Base-by-base conservation (phyloP, 2,329 filamentous ascomycete species). In the Westerdykella ornata region DNA sequence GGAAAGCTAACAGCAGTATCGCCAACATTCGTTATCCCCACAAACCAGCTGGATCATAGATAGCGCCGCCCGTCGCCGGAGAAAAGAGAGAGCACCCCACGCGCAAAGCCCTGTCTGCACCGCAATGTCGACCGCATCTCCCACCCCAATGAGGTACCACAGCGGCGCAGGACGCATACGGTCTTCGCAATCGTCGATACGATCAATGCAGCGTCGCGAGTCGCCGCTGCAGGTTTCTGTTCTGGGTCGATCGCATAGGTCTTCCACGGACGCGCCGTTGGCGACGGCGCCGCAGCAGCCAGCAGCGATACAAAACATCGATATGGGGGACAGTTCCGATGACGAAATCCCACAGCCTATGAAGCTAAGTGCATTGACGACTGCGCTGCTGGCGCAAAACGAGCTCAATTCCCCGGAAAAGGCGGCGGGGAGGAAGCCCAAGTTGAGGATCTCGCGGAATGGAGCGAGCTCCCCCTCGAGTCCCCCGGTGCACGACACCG, bases 291-390 rank as follows among this genome's bases (percentile, higher is more conserved):
- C n/a, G n/a, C n/a, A n/a, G n/a, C 22, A 26, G 22, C 22, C 22
- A 26, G 22, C 22, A 26, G 68, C 68, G 63, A 65, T 72, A 57
- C 69, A 72, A 53, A 68, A 68, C 50, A 71, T 74, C 49, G 61
- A 70, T 56, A 69, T 82, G 52, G 82, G 86, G 54, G 89, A 95
- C 61, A 95, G 87, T 72, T 95, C 89, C 17, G 90, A 96, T 67
- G 90, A 96, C 58, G 90, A 96, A 67, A 86, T 94, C 19, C 84
- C 87, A 53, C 59, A 69, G 39, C 88, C 88, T 56, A 88, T 92
- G 79, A 94, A 92, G 70, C 84, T 96, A 62, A 96, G 88, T 63
- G 88, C 89, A 56, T 78, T 92, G 52, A 94, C 90, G 37, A 90
- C 92, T 61, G 89, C 88, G 15, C 73, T 96, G 13, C 74, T 96